phyloP scores from a whole-genome alignment of 768 basidiomycete species.

The Termitomyces sp. region DNA sequence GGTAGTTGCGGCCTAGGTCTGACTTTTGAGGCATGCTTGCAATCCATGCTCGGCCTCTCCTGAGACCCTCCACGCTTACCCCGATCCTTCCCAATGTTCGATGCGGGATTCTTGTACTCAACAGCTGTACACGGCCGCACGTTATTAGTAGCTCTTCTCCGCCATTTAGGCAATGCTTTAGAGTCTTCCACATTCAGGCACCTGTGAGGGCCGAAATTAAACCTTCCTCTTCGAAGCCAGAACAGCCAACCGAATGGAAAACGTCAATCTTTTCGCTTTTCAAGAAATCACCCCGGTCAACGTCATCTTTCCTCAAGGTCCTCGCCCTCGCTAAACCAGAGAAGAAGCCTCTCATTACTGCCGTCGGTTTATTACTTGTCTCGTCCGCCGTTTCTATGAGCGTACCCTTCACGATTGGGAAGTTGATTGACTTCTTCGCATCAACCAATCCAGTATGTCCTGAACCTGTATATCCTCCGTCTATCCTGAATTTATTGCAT shows the following conservation, averaged over 20 bases:
- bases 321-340: conserved; percentile 81
- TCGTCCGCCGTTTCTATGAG: conserved; percentile 91
- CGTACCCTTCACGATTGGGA: conserved; percentile 90
- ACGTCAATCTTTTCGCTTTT: conserved; percentile 28
- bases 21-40: conserved; percentile 14
- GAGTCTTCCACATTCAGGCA: conserved; percentile 10
- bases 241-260: conserved; percentile 1
- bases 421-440: conserved; percentile 92
- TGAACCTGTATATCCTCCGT: background rate
- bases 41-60: conserved; percentile 14
- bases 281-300: conserved; percentile 36
- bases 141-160: background rate
- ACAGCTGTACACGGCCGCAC: background rate
- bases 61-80: conserved; percentile 9
- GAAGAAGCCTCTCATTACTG: conserved; percentile 68
- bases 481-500: background rate
- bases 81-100: conserved; percentile 7
- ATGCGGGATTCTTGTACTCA: background rate
- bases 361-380: conserved; percentile 78
- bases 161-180: background rate
- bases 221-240: conserved; percentile 5
- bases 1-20: background rate
- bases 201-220: conserved; percentile 9
- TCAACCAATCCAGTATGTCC: conserved; percentile 62
- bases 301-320: conserved; percentile 74